Evolutionary conservation across 805 yeast species (phyloP).

Genomic region (Yarrowia phangngaensis): DNA sequence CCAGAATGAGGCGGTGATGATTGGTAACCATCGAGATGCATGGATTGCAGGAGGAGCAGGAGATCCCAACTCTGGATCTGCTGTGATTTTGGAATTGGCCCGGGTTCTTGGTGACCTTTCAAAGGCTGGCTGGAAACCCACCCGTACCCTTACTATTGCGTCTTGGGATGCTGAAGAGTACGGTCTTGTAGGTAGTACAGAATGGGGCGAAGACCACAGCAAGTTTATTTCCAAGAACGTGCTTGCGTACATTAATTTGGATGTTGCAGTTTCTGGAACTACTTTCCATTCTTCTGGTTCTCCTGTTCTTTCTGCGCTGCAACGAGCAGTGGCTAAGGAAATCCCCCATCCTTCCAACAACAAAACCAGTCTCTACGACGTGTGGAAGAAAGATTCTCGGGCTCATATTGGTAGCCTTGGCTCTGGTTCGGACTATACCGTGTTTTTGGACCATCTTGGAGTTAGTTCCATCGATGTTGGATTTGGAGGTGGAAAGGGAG

Average conservation of each 20-base stretch:
- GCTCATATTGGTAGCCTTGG: slow-evolving; percentile 51
- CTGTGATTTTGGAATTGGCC: slow-evolving; percentile 60
- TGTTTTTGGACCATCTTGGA: slow-evolving; percentile 44
- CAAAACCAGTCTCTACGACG: slow-evolving; percentile 37
- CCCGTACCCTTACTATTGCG: slow-evolving; percentile 62
- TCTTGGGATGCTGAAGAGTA: slow-evolving; percentile 82
- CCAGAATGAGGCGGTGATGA: slow-evolving; percentile 52
- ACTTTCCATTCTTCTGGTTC: slow-evolving; percentile 52
- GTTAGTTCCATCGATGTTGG: slow-evolving; percentile 54
- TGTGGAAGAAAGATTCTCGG: slow-evolving; percentile 37
- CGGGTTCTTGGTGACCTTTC: slow-evolving; percentile 53
- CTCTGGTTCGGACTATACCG: slow-evolving; percentile 63
- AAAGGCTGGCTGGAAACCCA: slow-evolving; percentile 65
- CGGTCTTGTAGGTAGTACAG: slow-evolving; percentile 72
- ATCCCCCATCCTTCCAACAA: slow-evolving; percentile 47
- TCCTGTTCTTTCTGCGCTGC: slow-evolving; percentile 52
- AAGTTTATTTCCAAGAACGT: slow-evolving; percentile 47
- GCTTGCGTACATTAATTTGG: slow-evolving; percentile 66
- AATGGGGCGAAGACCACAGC: slow-evolving; percentile 63
- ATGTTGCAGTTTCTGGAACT: slow-evolving; percentile 60
- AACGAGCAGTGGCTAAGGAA: slow-evolving; percentile 46
- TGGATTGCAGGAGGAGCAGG: slow-evolving; percentile 79
- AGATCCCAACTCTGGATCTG: slow-evolving; percentile 74
- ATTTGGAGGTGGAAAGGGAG: slow-evolving; percentile 45
- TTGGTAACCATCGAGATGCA: slow-evolving; percentile 78